phyloP scores from a whole-genome alignment of 306 rosid genomes.

The Luffa acutangula region DNA sequence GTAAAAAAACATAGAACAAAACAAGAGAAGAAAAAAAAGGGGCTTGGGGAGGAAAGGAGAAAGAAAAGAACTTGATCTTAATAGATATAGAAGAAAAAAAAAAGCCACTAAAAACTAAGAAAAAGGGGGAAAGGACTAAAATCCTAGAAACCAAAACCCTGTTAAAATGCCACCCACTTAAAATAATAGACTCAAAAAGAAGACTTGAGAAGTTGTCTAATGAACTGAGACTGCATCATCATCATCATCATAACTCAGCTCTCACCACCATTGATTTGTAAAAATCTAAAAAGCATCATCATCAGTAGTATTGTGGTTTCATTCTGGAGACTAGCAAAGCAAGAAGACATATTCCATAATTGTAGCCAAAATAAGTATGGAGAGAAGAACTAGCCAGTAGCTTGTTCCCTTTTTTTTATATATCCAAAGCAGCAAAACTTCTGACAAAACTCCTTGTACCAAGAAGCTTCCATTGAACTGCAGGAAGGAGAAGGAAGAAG shows the following conservation, averaged over 20 bases:
- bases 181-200: slow-evolving; percentile 32
- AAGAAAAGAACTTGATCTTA: slow-evolving; percentile 14
- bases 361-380: slow-evolving; percentile 20
- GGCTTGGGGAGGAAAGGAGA: not conserved
- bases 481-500: not conserved
- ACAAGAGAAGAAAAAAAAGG: not conserved
- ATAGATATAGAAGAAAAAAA: not conserved
- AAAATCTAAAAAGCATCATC: slow-evolving; percentile 4
- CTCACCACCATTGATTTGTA: slow-evolving; percentile 17
- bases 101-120: not conserved
- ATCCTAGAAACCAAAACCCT: slow-evolving; percentile 54
- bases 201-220: slow-evolving; percentile 11
- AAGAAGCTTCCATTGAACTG: slow-evolving; percentile 12
- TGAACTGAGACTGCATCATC: slow-evolving; percentile 27
- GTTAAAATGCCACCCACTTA: slow-evolving; percentile 59
- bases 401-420: slow-evolving; percentile 15
- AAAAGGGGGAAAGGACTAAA: slow-evolving; percentile 21
- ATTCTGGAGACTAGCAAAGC: slow-evolving; percentile 18
- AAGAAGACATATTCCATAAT: slow-evolving; percentile 13
- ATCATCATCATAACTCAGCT: slow-evolving; percentile 23
- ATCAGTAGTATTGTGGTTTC: slow-evolving; percentile 5
- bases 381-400: slow-evolving; percentile 17
- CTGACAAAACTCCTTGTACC: slow-evolving; percentile 16
- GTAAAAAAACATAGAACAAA: not conserved
- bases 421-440: slow-evolving; percentile 17